Percentiles rank a stretch among this genome's conserved stretches.
Conservation (phyloP, 495 filamentous ascomycete genomes). For the Xylona heveae region DNA sequence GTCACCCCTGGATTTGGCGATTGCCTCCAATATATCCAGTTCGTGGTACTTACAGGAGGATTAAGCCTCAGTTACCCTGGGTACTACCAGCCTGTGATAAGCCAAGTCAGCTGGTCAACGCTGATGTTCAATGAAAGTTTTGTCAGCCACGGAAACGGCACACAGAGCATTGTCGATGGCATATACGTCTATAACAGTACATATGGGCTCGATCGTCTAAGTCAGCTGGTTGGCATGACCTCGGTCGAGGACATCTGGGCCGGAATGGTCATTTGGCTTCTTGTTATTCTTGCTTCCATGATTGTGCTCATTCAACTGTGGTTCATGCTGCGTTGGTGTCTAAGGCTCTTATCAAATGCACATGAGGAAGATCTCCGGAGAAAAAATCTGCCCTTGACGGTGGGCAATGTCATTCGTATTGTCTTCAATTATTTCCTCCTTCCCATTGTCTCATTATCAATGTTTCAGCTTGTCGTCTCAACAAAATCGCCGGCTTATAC, state of each 20-base stretch:
- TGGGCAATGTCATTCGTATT: constrained; percentile 71
- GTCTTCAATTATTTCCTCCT: constrained; percentile 82
- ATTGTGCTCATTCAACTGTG: constrained; percentile 56
- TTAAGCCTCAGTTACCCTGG: constrained; percentile 80
- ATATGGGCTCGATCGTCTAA: constrained; percentile 59
- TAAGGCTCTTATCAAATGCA: constrained; percentile 43
- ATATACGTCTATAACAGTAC: constrained; percentile 52
- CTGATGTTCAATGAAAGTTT: constrained; percentile 92
- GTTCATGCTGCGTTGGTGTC: constrained; percentile 54
- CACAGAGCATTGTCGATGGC: constrained; percentile 51
- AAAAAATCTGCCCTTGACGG: constrained; percentile 85
- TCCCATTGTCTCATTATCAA: constrained; percentile 64
- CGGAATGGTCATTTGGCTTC: constrained; percentile 69
- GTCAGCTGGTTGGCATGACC: constrained; percentile 69
- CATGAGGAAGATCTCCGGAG: constrained; percentile 68
- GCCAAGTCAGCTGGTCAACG: constrained; percentile 65
- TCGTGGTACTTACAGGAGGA: constrained; percentile 68
- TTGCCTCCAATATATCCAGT: constrained; percentile 94
- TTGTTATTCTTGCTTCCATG: constrained; percentile 45
- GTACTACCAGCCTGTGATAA: constrained; percentile 80
- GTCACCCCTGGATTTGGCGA: constrained; percentile 95
- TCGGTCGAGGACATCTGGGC: constrained; percentile 71
- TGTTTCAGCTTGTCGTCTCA: constrained; percentile 79
- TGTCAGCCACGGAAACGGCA: constrained; percentile 40
- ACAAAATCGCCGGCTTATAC: constrained; percentile 39